Conservation (phyloP, 345 rosid species). For the Pistacia integerrima region DNA sequence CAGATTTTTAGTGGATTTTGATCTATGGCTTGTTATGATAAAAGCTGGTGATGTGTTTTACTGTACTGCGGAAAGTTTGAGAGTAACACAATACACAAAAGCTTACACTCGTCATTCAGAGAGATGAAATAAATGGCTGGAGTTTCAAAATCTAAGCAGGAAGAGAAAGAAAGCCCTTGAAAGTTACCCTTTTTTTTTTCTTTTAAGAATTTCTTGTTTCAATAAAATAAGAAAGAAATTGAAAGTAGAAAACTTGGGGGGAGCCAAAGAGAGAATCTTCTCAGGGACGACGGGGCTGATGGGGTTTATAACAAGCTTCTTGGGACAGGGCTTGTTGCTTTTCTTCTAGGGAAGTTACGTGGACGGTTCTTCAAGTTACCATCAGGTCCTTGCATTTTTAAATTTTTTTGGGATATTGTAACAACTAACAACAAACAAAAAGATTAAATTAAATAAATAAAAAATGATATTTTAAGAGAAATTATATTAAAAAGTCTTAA, state of each 20-base stretch:
- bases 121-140: not conserved
- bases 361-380: not conserved
- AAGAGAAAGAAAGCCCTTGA: too few relatives aligned
- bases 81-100: conserved; percentile 13
- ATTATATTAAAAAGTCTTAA: too few relatives aligned
- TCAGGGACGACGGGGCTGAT: too few relatives aligned
- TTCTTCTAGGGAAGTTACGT: not conserved
- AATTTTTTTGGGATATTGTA: not conserved
- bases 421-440: not conserved
- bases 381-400: not conserved
- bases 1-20: not conserved
- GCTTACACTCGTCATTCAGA: not conserved
- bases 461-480: not conserved
- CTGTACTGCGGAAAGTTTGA: conserved; percentile 28
- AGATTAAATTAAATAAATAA: not conserved
- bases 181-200: too few relatives aligned
- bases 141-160: too few relatives aligned
- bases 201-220: too few relatives aligned
- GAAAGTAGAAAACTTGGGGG: too few relatives aligned
- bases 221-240: too few relatives aligned
- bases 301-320: too few relatives aligned
- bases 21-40: conserved; percentile 1
- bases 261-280: too few relatives aligned
- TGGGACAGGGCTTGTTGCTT: not conserved
- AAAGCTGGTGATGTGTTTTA: conserved; percentile 7